phyloP scores from a whole-genome alignment of 257 asterid genomes.

The Solanum acaule region DNA sequence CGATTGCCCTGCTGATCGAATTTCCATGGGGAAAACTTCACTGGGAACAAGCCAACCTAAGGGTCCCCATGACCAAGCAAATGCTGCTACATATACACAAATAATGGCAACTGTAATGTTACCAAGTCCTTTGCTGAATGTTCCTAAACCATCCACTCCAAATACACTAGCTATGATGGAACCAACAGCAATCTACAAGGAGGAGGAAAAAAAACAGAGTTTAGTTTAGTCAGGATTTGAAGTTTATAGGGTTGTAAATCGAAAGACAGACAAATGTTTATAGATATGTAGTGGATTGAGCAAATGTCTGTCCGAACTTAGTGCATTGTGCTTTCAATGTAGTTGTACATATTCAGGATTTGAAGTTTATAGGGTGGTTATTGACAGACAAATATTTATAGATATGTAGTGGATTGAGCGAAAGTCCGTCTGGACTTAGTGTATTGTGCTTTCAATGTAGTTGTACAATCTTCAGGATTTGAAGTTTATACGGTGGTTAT shows the following conservation, averaged over 20 bases:
- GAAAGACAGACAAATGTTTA: background rate
- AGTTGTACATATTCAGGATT: background rate
- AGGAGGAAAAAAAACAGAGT: too few relatives aligned
- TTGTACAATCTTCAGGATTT: too few relatives aligned
- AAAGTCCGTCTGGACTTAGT: too few relatives aligned
- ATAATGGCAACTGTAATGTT: slow-evolving; percentile 51
- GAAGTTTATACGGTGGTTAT: too few relatives aligned
- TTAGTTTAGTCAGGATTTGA: background rate
- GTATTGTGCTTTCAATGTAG: too few relatives aligned
- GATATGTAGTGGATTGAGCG: too few relatives aligned
- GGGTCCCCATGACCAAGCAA: slow-evolving; percentile 95
- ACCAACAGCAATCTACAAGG: slow-evolving; percentile 37
- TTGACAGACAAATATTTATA: too few relatives aligned
- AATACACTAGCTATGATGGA: slow-evolving; percentile 45
- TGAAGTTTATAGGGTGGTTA: too few relatives aligned
- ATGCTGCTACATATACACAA: slow-evolving; percentile 65
- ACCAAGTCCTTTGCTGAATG: slow-evolving; percentile 56
- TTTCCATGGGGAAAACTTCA: slow-evolving; percentile 69
- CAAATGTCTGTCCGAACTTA: too few relatives aligned
- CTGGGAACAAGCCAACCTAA: slow-evolving; percentile 85
- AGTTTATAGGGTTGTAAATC: background rate
- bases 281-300: background rate
- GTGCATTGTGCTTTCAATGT: background rate
- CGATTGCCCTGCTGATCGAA: slow-evolving; percentile 76
- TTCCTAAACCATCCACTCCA: slow-evolving; percentile 46